Evolutionary conservation across 2,329 filamentous ascomycete species (phyloP).

Genomic region (Macrophomina tecta): DNA sequence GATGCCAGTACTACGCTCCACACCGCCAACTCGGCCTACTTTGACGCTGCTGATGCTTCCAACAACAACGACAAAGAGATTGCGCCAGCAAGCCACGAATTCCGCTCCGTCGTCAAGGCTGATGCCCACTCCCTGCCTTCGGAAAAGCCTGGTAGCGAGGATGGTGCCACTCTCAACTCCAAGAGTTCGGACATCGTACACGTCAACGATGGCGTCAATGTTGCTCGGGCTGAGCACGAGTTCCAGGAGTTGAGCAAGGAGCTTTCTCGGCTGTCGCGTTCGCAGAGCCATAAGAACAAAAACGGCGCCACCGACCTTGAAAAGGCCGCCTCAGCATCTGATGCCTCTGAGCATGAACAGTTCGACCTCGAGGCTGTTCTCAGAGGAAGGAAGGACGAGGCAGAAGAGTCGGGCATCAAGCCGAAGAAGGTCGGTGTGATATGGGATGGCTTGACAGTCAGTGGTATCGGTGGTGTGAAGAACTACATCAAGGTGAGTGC

Average conservation of each 20-base stretch:
- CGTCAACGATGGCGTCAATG: conserved; percentile 48
- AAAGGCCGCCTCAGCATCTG: conserved; percentile 53
- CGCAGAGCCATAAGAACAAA: conserved; percentile 50
- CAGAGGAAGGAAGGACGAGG: conserved; percentile 72
- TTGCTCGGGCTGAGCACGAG: conserved; percentile 71
- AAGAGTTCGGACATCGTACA: conserved; percentile 19
- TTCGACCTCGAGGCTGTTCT: conserved; percentile 81
- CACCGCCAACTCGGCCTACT: conserved; percentile 6
- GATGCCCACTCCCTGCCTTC: conserved; percentile 2
- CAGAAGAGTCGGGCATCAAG: conserved; percentile 78
- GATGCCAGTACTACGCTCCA: conserved; percentile 6
- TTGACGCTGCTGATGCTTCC: background rate
- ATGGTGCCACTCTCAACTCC: conserved; percentile 23
- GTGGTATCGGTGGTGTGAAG: conserved; percentile 74
- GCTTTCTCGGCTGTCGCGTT: conserved; percentile 51
- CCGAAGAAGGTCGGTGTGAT: conserved; percentile 75
- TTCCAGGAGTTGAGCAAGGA: conserved; percentile 68
- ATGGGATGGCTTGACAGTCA: conserved; percentile 79
- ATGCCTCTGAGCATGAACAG: conserved; percentile 45
- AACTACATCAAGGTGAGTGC: conserved; percentile 63
- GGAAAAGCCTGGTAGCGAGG: conserved; percentile 21
- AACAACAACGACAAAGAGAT: background rate
- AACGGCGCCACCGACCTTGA: conserved; percentile 60
- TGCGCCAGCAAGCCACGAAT: background rate
- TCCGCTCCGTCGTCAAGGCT: conserved; percentile 17